A percentile compares a stretch with the other conserved stretches of the same genome.
phyloP scores from a whole-genome alignment of 371 early-diverging fungal genomes.

The Mucor circinelloides region DNA sequence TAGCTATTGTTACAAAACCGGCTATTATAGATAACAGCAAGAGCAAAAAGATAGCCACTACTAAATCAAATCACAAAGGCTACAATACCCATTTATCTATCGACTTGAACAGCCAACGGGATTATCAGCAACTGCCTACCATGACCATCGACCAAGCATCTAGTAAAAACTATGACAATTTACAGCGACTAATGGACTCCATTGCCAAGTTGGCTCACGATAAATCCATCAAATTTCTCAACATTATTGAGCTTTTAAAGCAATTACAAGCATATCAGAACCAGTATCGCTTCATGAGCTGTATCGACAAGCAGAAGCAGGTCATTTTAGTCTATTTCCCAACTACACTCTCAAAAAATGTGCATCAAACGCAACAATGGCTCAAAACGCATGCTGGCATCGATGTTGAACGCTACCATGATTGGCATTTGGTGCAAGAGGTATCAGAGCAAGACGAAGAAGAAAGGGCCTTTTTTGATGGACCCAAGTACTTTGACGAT shows the following conservation, averaged over 20 bases:
- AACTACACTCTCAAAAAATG: background rate
- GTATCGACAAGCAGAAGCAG: constrained; percentile 7
- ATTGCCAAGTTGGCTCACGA: constrained; percentile 4
- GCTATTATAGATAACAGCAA: background rate
- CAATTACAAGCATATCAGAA: constrained; percentile 6
- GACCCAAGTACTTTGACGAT: constrained; percentile 13
- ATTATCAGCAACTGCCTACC: background rate
- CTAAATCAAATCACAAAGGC: background rate
- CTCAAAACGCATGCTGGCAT: background rate
- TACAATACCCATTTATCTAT: constrained; percentile 14
- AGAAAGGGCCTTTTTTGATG: constrained; percentile 13
- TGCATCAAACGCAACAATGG: constrained; percentile 7
- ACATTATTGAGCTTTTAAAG: constrained; percentile 9
- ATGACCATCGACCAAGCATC: background rate
- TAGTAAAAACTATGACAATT: background rate
- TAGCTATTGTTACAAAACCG: background rate
- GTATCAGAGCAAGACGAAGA: background rate
- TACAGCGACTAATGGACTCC: constrained; percentile 10
- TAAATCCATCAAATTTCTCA: constrained; percentile 7
- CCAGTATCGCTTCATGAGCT: constrained; percentile 9
- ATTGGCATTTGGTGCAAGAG: constrained; percentile 7
- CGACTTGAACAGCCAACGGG: constrained; percentile 1
- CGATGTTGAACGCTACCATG: background rate
- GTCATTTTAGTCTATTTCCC: constrained; percentile 15
- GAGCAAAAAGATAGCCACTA: background rate